Base-by-base conservation (phyloP, 768 basidiomycete species). In the Boletus reticulatus region DNA sequence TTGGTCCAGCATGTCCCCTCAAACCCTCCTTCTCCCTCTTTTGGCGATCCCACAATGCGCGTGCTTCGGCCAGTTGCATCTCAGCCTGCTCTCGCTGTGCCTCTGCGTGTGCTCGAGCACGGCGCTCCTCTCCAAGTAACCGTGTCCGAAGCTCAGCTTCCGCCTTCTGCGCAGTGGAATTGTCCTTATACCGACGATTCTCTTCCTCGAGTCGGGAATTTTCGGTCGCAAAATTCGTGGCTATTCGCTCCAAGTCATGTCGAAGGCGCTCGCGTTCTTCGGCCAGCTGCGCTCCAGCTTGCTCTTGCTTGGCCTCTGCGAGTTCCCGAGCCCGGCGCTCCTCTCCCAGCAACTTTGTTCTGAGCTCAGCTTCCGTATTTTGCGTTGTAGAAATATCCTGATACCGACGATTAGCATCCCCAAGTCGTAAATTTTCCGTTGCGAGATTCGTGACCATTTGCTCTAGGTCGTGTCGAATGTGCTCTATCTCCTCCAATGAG, bases 391-490 rank as follows among this genome's bases (percentile, higher is more conserved):
- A 61, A 45, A 53, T 46, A 6, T 50, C 42, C 27, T 55, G 41
- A 19, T 60, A 56, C 24, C 43, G 55, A 22, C 48, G 55, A 47
- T 69, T 68, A 44, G 64, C 67, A 14, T 48, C 52, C 16, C 66
- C 64, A 1, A 72, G 66, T 39, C 64, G 58, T 10, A 58, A 55
- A 43, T 73, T 74, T 52, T 78, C 73, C 27, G 69, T 64, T 20
- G 62, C 63, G 52, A 74, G 74, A 5, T 69, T 64, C 2, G 73
- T 62, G 1, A 71, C 72, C 56, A 80, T 63, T n/a, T 71, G 74
- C 47, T 69, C 62, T 4, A 78, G 70, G 34, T 78, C 77, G n/a
- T 59, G 44, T 48, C 77, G 75, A 11, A 80, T 71, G n/a, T 73
- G 67, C 31, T 65, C 61, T 55, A 80, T 76, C 51, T 77, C 73